Evolutionary conservation across 2,329 filamentous ascomycete genomes (phyloP), one percentile per base, ranked within the genome.

Genomic region (Tolypocladium ophioglossoides): DNA sequence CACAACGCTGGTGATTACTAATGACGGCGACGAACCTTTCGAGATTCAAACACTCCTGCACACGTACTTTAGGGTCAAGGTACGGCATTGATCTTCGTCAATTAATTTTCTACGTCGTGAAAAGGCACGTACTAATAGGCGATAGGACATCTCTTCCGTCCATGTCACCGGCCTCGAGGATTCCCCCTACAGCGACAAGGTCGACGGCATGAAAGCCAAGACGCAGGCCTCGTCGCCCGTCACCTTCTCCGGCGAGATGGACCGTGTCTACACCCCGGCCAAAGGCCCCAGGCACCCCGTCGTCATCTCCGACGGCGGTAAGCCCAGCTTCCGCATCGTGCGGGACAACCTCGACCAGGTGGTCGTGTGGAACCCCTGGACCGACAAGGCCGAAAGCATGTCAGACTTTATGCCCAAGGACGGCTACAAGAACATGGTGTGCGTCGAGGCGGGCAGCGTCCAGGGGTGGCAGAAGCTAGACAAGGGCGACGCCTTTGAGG

Each of bases 341-440:
- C 83, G 94, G 57, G 90, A 96, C 71, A 91, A 90, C 61, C 78
- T 99, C 61, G 80, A 82, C 58, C 89, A 97, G 61, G 85, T 94
- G 18, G 92, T 96, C 1, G 87, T 97, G 34, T 99, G 94, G 94
- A 99, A 99, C 72, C 94, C 94, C 2, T 96, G 92, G 91, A 78
- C 79, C 41, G 89, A 91, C 59, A 95, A 95, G 76, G 84, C 89
- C 1, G 82, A 84, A 62, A 79, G 79, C 6, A 95, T 96, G 74
- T 84, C 76, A 52, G 94, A 99, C 70, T 96, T 97, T 68, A 81
- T 80, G 55, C 94, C 94, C 51, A 87, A 95, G 66, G 87, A 91
- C 53, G 94, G 88, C 39, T 97, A 86, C 77, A 89, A 89, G 77
- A 83, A 90, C 56, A 96, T 97, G 89, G 76, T 99, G 46, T 97